Conservation (phyloP, 106 monocot species). For the Dioscorea zingiberensis region DNA sequence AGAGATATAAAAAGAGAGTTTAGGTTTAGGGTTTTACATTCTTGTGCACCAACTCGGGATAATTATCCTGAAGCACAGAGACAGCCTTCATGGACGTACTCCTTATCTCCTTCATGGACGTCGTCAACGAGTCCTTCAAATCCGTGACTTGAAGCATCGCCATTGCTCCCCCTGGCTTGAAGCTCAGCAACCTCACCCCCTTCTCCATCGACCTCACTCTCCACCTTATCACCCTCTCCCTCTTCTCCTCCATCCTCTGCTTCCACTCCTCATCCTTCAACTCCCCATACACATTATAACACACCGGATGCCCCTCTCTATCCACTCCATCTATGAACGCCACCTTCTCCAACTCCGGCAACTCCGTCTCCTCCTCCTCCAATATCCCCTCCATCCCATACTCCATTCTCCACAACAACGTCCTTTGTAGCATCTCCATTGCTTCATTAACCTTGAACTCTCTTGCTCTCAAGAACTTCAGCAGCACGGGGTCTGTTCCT, state of each 20-base stretch:
- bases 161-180: constrained; percentile 19
- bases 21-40: constrained; percentile 17
- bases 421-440: constrained; percentile 45
- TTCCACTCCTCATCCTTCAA: constrained; percentile 42
- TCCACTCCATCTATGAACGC: constrained; percentile 36
- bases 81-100: constrained; percentile 14
- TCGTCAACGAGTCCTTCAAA: constrained; percentile 25
- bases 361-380: constrained; percentile 33
- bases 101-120: constrained; percentile 32
- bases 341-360: constrained; percentile 4
- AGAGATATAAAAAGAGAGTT: too few relatives aligned
- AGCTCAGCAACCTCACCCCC: constrained; percentile 45
- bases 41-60: constrained; percentile 43
- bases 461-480: constrained; percentile 60
- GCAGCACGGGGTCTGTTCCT: constrained; percentile 43
- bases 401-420: constrained; percentile 48
- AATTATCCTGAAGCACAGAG: constrained; percentile 40
- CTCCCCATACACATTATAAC: constrained; percentile 51
- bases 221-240: constrained; percentile 37
- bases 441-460: constrained; percentile 48
- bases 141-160: constrained; percentile 42
- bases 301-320: constrained; percentile 39
- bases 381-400: constrained; percentile 32
- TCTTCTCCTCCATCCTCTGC: constrained; percentile 7
- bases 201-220: constrained; percentile 63